Evolutionary conservation across 2,329 filamentous ascomycete species (phyloP).

Genomic region (Ophioceras dolichostomum): DNA sequence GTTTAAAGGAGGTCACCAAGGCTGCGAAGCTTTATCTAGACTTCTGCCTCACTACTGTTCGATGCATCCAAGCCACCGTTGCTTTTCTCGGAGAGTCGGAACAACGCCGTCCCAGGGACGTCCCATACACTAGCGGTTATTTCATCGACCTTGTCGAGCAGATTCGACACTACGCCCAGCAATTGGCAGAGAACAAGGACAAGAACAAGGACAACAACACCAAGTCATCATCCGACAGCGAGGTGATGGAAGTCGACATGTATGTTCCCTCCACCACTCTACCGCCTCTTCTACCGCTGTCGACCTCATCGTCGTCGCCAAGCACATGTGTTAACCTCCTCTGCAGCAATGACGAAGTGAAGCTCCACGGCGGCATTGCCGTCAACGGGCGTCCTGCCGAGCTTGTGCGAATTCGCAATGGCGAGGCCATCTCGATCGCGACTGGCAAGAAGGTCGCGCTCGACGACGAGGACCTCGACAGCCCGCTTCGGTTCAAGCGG

Average conservation of each 20-base stretch:
- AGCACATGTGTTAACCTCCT: slow-evolving; percentile 12
- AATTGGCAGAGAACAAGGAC: slow-evolving; percentile 65
- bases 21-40: slow-evolving; percentile 60
- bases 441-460: slow-evolving; percentile 51
- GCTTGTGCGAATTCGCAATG: slow-evolving; percentile 70
- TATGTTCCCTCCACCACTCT: slow-evolving; percentile 25
- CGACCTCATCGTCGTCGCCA: slow-evolving; percentile 1
- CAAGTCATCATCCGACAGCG: slow-evolving; percentile 11
- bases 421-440: slow-evolving; percentile 66
- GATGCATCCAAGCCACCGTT: slow-evolving; percentile 81
- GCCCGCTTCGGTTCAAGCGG: slow-evolving; percentile 46
- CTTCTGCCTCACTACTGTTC: slow-evolving; percentile 84
- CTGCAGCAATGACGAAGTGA: slow-evolving; percentile 52
- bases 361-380: slow-evolving; percentile 68
- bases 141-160: slow-evolving; percentile 94
- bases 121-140: slow-evolving; percentile 90
- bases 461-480: slow-evolving; percentile 33
- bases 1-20: slow-evolving; percentile 67
- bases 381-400: slow-evolving; percentile 75
- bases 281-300: slow-evolving; percentile 7
- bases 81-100: slow-evolving; percentile 77
- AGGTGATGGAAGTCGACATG: slow-evolving; percentile 46
- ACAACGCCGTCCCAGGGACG: slow-evolving; percentile 71
- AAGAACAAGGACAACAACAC: slow-evolving; percentile 35
- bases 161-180: slow-evolving; percentile 78